These are phyloP conservation scores for Symbiodinium pilosum DNA, from an alignment of 73 alveolate species.

Conservation along the genomic window DNA sequence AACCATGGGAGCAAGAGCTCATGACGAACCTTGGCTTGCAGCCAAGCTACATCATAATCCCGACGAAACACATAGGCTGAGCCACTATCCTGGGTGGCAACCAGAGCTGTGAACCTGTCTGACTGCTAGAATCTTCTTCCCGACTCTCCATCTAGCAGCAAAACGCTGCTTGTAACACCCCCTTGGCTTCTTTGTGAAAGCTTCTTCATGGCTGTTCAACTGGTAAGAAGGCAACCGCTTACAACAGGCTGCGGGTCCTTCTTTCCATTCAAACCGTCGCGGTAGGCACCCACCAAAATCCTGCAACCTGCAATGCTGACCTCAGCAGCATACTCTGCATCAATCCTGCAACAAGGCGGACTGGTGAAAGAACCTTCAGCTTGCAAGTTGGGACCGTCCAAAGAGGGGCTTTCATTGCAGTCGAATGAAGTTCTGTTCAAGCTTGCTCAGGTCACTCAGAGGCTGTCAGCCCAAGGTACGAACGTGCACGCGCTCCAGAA, in stretches of 20 bases:
- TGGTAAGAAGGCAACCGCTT: too few species aligned
- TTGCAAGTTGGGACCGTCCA: too few species aligned
- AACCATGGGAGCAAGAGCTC: background rate
- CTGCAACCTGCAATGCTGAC: conserved; percentile 49
- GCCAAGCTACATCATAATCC: conserved; percentile 9
- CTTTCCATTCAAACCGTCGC: conserved; percentile 77
- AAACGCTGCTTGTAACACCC: too few species aligned
- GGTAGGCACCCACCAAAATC: conserved; percentile 77
- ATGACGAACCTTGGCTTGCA: background rate
- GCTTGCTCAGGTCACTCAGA: too few species aligned
- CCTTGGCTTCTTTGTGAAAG: too few species aligned
- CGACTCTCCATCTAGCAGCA: too few species aligned
- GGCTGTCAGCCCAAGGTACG: too few species aligned
- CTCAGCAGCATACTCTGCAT: background rate
- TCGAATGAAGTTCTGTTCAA: too few species aligned
- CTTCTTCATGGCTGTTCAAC: too few species aligned
- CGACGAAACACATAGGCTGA: conserved; percentile 75
- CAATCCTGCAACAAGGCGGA: background rate
- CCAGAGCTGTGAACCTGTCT: background rate
- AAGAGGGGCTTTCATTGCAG: too few species aligned
- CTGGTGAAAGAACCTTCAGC: too few species aligned
- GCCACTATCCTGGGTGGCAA: conserved; percentile 36
- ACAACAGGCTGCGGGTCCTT: conserved; percentile 12
- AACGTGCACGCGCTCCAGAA: too few species aligned
- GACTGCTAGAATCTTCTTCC: background rate